These are phyloP conservation scores for Climacium dendroides DNA, from an alignment of 225 moss, liverwort and hornwort species.

Conservation along the genomic window DNA sequence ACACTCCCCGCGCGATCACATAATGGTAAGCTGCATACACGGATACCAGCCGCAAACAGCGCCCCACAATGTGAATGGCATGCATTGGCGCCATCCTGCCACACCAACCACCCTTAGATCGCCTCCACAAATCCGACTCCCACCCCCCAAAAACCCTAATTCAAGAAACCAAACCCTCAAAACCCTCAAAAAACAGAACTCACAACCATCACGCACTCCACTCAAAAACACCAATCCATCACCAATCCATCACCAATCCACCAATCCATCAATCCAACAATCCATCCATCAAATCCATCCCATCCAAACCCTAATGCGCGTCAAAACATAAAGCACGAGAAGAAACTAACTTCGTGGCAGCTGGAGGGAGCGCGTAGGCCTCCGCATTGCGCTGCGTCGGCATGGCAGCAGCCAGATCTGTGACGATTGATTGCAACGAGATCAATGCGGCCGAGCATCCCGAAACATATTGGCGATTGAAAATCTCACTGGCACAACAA, in stretches of 20 bases:
- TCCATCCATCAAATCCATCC: neutral
- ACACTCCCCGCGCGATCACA: slow-evolving; percentile 48
- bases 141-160: neutral
- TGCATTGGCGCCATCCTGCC: slow-evolving; percentile 68
- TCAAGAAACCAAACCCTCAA: neutral
- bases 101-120: slow-evolving; percentile 1
- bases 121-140: neutral
- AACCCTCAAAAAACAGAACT: neutral
- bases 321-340: neutral
- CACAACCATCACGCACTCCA: neutral
- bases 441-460: neutral
- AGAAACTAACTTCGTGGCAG: slow-evolving; percentile 8
- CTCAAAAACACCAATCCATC: neutral
- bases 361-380: slow-evolving; percentile 11
- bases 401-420: slow-evolving; percentile 5
- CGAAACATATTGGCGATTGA: neutral
- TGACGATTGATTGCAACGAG: neutral
- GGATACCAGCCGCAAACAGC: slow-evolving; percentile 68
- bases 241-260: neutral
- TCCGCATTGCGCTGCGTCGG: slow-evolving; percentile 16
- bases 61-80: slow-evolving; percentile 73
- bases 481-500: neutral
- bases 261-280: neutral
- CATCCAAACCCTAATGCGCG: neutral
- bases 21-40: slow-evolving; percentile 91